phyloP scores from a whole-genome alignment of 2,329 filamentous ascomycete genomes.

The Camillea tinctor region DNA sequence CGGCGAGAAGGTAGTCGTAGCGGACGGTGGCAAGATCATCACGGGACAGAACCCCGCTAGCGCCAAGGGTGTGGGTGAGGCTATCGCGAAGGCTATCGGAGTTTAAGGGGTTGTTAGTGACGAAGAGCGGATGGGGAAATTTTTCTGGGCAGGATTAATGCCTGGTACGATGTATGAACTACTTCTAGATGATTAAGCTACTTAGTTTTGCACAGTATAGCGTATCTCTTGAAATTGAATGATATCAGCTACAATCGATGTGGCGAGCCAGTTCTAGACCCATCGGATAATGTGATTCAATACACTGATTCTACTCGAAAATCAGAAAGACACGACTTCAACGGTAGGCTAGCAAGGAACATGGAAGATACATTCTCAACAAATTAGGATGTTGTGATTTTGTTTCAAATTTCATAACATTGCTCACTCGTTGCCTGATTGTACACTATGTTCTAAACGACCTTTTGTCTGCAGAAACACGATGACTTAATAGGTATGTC shows the following conservation, averaged over 20 bases:
- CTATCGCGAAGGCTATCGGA: constrained; percentile 46
- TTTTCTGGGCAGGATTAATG: background rate
- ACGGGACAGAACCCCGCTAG: constrained; percentile 60
- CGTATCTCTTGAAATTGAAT: too few species aligned
- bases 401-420: background rate
- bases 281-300: too few species aligned
- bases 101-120: constrained; percentile 12
- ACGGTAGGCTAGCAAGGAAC: too few species aligned
- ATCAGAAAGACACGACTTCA: too few species aligned
- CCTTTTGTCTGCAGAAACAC: constrained; percentile 35
- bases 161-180: background rate
- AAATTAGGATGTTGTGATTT: too few species aligned
- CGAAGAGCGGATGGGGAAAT: background rate
- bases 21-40: constrained; percentile 47
- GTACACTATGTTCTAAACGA: constrained; percentile 9
- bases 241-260: too few species aligned
- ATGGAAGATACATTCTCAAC: too few species aligned
- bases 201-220: too few species aligned
- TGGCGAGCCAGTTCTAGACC: too few species aligned
- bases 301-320: too few species aligned
- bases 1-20: constrained; percentile 48
- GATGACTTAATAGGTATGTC: constrained; percentile 35
- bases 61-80: constrained; percentile 50
- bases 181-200: background rate
- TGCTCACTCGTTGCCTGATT: too few species aligned